Base-by-base conservation (phyloP, 768 basidiomycete species). In the Botryobasidium botryosum region DNA sequence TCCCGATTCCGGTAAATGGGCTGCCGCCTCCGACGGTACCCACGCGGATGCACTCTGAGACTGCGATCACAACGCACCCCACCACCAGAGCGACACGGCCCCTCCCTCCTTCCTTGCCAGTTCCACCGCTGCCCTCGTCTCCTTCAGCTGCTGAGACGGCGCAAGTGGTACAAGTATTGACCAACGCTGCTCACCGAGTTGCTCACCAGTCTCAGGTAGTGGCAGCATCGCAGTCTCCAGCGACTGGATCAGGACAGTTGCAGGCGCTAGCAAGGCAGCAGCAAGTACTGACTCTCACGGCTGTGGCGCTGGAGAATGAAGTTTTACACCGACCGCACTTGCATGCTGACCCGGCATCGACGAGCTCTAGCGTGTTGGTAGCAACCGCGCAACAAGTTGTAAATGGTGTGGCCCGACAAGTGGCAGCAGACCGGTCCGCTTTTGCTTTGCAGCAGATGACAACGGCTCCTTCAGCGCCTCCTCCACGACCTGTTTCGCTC, bases 361-460 rank as follows among this genome's bases (percentile, higher is more conserved):
- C 26, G 12, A 43, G 25, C 8, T 21, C 47, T 23, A 48, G 72
- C 55, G 17, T 40, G n/a, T 67, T 85, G 47, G 80, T 79, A 4
- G 75, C 73, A 10, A 83, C 82, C 3, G 83, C 81, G 15, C 79
- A 82, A 53, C 75, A 82, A 48, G 77, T 86, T 45, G 84, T 87
- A 37, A 67, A 83, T 27, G 75, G 81, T 55, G 84, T 84, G 23
- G 83, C 71, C 13, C 68, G 69, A 40, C 70, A 72, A 44, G 71
- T 72, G 17, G 71, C 67, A 18, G 68, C 70, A 15, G 71, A 72
- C 48, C 67, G 66, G 26, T 27, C 25, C 8, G 67, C 62, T 2
- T 64, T 63, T 2, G 67, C 61, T 1, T 49, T 52, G 29, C 61
- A 27, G 39, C 46, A 69, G 36, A 59, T 67, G 20, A 62, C 60